Base-by-base conservation (phyloP, 1,284 basidiomycete species). In the Leccinum solheimii region DNA sequence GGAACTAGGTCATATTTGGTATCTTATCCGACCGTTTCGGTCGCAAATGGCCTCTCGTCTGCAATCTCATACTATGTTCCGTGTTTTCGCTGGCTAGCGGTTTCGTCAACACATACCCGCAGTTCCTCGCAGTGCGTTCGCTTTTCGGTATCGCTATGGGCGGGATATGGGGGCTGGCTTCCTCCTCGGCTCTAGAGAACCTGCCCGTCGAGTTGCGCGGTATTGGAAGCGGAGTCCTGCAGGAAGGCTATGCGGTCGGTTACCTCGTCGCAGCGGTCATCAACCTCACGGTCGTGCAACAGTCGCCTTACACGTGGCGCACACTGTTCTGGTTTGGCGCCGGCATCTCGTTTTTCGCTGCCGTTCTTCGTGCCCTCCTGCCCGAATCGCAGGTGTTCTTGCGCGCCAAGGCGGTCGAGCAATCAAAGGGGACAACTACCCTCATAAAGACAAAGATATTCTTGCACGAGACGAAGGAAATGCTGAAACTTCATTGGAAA, bases 121-220 rank as follows among this genome's bases (percentile, higher is more conserved):
- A 88, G 66, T 92, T 92, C 79, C 83, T 92, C 50, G 90, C 81
- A 19, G 76, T 92, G 6, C 84, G 92, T 30, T 86, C 89, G 4
- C 78, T 94, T 51, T 95, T 95, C 69, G 93, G 92, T 67, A 83
- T 96, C 58, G 89, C 87, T 6, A 97, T 97, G 95, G 94, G 89
- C 52, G 90, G 90, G 0, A 83, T 92, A 49, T 92, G 91, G 91
- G 90, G 90, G n/a, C 78, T 91, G 21, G 81, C 89, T 0, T 80
- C 87, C 1, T 81, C 89, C 0, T 93, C 90, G 0, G 90, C 91
- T 0, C 85, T 98, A 13, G 97, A 98, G 75, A 95, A 94, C 74
- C 83, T 98, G 26, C 95, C 96, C 0, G 86, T 91, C 30, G 90
- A 92, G 64, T 83, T 88, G 2, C 90, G 97, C 73, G 97, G 97